phyloP scores from a whole-genome alignment of 495 filamentous ascomycete species.

The Xylaria nigripes region DNA sequence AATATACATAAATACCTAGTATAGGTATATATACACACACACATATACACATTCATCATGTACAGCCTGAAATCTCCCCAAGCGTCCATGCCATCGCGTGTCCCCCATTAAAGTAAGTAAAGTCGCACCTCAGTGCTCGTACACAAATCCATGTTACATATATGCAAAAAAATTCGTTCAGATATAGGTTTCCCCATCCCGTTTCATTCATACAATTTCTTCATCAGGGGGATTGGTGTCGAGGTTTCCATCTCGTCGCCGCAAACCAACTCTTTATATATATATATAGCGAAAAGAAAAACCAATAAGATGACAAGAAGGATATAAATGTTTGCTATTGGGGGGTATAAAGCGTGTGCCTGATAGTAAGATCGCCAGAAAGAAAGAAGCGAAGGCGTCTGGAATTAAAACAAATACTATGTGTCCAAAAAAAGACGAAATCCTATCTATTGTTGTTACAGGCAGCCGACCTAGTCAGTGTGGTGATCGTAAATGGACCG shows the following conservation, averaged over 20 bases:
- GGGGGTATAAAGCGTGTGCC: constrained; percentile 6
- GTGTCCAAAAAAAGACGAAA: not conserved
- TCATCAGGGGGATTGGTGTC: not conserved
- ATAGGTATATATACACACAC: not conserved
- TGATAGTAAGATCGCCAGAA: not conserved
- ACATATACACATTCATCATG: not conserved
- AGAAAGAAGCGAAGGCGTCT: constrained; percentile 2
- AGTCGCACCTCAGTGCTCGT: not conserved
- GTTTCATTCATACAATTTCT: not conserved
- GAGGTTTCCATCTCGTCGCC: not conserved
- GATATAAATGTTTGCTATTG: constrained; percentile 1
- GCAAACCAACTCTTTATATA: not conserved
- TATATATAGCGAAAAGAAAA: too few relatives aligned
- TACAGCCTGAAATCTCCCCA: not conserved
- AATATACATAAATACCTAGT: not conserved
- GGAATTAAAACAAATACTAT: not conserved
- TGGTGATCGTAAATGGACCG: not conserved
- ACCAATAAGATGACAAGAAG: not conserved
- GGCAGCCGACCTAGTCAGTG: not conserved
- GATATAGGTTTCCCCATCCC: not conserved
- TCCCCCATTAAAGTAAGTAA: not conserved
- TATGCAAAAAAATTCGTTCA: not conserved
- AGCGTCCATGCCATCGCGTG: not conserved
- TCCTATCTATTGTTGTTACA: constrained; percentile 1
- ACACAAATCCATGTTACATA: not conserved